Evolutionary conservation across 768 basidiomycete genomes (phyloP).

Genomic region (Tulasnella calospora): DNA sequence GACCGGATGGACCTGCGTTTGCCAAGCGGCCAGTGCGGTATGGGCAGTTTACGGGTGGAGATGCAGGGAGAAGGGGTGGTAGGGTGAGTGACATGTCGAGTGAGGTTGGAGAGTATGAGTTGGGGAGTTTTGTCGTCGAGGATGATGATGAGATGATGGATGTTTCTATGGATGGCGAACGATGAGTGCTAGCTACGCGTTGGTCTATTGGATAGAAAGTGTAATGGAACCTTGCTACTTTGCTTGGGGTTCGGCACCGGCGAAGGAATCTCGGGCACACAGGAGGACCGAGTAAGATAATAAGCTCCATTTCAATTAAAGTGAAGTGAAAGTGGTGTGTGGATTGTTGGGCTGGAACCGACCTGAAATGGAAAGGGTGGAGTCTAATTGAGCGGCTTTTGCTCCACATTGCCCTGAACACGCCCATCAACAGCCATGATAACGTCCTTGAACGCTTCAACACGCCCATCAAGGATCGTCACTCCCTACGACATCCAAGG

Average conservation of each 20-base stretch:
- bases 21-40: conserved; percentile 45
- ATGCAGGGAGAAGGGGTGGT: conserved; percentile 34
- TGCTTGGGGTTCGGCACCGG: neutral
- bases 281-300: neutral
- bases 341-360: neutral
- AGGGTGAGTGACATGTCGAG: conserved; percentile 43
- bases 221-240: neutral
- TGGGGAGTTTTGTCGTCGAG: conserved; percentile 75
- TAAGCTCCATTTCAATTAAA: neutral
- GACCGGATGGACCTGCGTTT: conserved; percentile 53
- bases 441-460: neutral
- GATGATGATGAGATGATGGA: conserved; percentile 56
- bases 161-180: conserved; percentile 5
- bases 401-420: neutral
- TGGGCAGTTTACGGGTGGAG: conserved; percentile 34
- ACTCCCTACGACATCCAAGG: neutral
- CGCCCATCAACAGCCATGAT: neutral
- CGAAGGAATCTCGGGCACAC: neutral
- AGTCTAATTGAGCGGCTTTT: neutral
- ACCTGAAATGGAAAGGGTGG: neutral
- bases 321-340: neutral
- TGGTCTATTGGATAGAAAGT: neutral
- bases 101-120: conserved; percentile 58
- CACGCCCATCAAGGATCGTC: neutral
- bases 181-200: neutral